Evolutionary conservation across 176 grass and related monocot genomes (phyloP).

Genomic region (Oryza brachyantha): DNA sequence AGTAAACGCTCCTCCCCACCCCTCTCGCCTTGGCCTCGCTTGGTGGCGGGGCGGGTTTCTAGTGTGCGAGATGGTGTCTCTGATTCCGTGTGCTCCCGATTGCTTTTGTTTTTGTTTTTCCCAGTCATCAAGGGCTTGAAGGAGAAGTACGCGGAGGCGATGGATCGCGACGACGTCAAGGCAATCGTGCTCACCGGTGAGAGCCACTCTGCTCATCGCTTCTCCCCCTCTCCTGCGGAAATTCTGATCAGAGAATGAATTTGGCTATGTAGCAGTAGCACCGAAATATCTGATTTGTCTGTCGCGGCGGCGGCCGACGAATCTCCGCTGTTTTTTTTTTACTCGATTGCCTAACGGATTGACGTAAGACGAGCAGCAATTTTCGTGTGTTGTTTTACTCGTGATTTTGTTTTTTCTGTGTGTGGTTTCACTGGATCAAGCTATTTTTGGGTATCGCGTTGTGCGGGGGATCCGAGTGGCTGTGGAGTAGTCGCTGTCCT

Average conservation of each 20-base stretch:
- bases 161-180: conserved; percentile 68
- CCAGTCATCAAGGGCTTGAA: conserved; percentile 82
- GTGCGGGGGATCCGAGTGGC: neutral
- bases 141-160: conserved; percentile 76
- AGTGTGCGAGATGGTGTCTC: conserved; percentile 4
- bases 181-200: conserved; percentile 89
- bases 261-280: neutral
- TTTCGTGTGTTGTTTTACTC: neutral
- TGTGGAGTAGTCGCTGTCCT: neutral
- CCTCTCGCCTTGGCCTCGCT: neutral
- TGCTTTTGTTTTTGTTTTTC: neutral
- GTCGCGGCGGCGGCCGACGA: neutral
- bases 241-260: neutral
- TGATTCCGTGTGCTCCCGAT: conserved; percentile 9
- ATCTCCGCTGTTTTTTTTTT: neutral
- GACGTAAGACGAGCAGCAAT: neutral
- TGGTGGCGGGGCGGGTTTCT: neutral
- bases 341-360: neutral
- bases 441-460: neutral
- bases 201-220: neutral
- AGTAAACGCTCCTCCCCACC: conserved; percentile 16
- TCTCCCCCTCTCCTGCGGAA: neutral
- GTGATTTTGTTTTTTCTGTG: neutral
- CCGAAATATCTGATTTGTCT: neutral
- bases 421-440: neutral